These are phyloP conservation scores for Dorcoceras hygrometricum DNA, from an alignment of 257 asterid genomes.

Conservation along the genomic window DNA sequence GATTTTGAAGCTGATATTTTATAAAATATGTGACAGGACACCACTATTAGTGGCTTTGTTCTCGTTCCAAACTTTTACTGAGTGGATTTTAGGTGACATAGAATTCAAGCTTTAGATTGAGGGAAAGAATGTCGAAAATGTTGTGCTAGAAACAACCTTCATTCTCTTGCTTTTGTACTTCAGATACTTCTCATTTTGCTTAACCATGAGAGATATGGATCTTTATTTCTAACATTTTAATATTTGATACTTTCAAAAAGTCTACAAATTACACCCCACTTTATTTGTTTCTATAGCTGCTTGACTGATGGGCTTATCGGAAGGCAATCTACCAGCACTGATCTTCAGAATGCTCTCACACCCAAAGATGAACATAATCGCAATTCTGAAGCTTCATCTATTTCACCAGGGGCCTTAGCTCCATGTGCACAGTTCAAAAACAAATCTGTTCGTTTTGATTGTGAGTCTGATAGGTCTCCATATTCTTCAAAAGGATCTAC, in stretches of 20 bases:
- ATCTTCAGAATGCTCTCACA: slow-evolving; percentile 26
- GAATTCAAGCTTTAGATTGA: not conserved
- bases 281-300: slow-evolving; percentile 41
- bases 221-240: not conserved
- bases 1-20: slow-evolving; percentile 16
- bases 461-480: slow-evolving; percentile 36
- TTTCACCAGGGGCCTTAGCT: slow-evolving; percentile 36
- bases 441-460: slow-evolving; percentile 46
- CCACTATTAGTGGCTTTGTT: not conserved
- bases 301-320: slow-evolving; percentile 43
- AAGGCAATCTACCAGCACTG: slow-evolving; percentile 32
- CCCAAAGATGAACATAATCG: slow-evolving; percentile 20
- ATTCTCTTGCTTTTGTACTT: not conserved
- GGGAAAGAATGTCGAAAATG: not conserved
- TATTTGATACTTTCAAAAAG: slow-evolving; percentile 3
- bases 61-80: not conserved
- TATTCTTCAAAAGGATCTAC: slow-evolving; percentile 46
- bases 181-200: not conserved
- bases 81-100: slow-evolving; percentile 9
- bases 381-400: slow-evolving; percentile 31
- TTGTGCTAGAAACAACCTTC: not conserved
- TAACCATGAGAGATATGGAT: not conserved
- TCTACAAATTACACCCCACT: slow-evolving; percentile 15
- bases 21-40: not conserved
- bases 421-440: slow-evolving; percentile 35